Conservation (phyloP, 2,329 filamentous ascomycete genomes). For the Biscogniauxia marginata region DNA sequence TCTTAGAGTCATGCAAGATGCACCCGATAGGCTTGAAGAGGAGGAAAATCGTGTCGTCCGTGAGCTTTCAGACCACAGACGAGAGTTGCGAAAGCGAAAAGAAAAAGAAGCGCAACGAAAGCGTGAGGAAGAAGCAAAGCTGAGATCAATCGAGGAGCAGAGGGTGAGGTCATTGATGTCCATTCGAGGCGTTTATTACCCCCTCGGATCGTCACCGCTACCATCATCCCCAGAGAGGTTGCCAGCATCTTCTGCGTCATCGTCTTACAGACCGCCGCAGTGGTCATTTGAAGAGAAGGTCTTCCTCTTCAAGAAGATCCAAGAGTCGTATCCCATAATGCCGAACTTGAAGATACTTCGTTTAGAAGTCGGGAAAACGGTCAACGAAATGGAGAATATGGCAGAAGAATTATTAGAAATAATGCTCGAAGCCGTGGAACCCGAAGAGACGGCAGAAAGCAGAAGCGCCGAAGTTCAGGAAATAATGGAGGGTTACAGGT, state of each 20-base stretch:
- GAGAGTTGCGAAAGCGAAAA: constrained; percentile 13
- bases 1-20: constrained; percentile 8
- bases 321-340: constrained; percentile 24
- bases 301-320: constrained; percentile 25
- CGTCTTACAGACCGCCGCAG: not conserved
- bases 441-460: constrained; percentile 8
- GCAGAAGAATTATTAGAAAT: constrained; percentile 22
- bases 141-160: constrained; percentile 15
- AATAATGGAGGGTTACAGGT: constrained; percentile 20
- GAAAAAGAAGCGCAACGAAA: constrained; percentile 14
- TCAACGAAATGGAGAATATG: constrained; percentile 25
- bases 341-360: constrained; percentile 20
- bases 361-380: constrained; percentile 22
- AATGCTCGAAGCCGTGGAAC: constrained; percentile 24
- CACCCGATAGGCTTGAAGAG: constrained; percentile 18
- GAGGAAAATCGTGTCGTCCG: constrained; percentile 9
- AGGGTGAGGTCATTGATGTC: constrained; percentile 24
- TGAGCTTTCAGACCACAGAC: constrained; percentile 7
- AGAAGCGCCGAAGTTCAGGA: constrained; percentile 11
- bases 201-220: constrained; percentile 2
- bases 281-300: constrained; percentile 29
- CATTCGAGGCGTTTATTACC: constrained; percentile 14
- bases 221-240: not conserved
- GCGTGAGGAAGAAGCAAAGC: constrained; percentile 14
- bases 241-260: not conserved